phyloP scores from a whole-genome alignment of 352 stramenopile species.

The Aphanomyces invadans region DNA sequence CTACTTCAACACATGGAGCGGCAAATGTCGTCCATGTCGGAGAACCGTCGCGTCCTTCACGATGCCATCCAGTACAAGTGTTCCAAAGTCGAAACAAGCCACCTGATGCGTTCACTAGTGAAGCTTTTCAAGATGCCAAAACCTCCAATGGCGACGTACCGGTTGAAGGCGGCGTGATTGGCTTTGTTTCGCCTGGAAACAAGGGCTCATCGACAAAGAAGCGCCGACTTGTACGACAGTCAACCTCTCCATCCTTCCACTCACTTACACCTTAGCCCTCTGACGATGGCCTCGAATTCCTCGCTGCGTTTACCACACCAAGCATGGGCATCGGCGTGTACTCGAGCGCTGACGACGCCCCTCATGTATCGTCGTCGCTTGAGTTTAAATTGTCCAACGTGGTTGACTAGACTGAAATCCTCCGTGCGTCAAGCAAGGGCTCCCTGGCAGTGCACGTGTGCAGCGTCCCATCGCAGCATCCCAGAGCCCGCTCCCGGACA shows the following conservation, averaged over 20 bases:
- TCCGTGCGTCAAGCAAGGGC: too few relatives aligned
- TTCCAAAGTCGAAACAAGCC: too few relatives aligned
- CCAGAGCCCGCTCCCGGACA: too few relatives aligned
- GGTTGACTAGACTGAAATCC: background rate
- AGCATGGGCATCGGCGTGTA: constrained; percentile 59
- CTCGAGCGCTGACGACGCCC: background rate
- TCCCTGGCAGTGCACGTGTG: too few relatives aligned
- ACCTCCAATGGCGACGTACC: constrained; percentile 32
- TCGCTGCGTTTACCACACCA: constrained; percentile 51
- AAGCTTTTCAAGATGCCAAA: constrained; percentile 30
- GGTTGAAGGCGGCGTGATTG: constrained; percentile 52
- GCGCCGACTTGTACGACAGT: background rate
- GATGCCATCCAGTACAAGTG: background rate
- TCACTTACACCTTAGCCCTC: constrained; percentile 28
- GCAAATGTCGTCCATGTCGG: constrained; percentile 33
- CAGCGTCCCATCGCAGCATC: too few relatives aligned
- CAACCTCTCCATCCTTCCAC: background rate
- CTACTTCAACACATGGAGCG: constrained; percentile 34
- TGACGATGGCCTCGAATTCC: constrained; percentile 29
- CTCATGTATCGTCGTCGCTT: background rate
- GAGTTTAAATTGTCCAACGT: background rate
- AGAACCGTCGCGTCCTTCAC: too few relatives aligned
- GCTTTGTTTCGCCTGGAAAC: constrained; percentile 25
- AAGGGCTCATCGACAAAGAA: constrained; percentile 19
- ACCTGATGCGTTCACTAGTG: too few relatives aligned